Evolutionary conservation across 805 yeast genomes (phyloP), one percentile per base, ranked within the genome.

Genomic region (Teunomyces tritomae): DNA sequence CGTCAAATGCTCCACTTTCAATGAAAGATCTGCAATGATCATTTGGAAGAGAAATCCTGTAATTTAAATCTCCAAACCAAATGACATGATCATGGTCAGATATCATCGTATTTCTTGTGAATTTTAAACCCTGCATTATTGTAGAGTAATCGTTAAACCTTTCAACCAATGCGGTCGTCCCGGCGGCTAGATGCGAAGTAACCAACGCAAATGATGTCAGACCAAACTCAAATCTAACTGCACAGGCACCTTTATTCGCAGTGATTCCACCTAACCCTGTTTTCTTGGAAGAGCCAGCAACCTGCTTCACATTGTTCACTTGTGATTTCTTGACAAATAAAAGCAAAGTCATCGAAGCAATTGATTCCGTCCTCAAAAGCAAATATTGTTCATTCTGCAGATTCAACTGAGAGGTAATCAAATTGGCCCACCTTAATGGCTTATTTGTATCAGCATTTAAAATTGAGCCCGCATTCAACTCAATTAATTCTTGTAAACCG

Each of bases 231-330:
- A 92, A 87, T 51, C 97, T 77, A 11, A 94, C 89, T 0, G 96
- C 97, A 50, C 91, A 95, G 3, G 95, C 97, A 39, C 99, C 99
- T 65, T 92, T 92, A 64, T 94, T 92, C 13, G 97, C 99, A 0
- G 98, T 82, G 71, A 94, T 92, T 39, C 99, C 99, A 33, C 97
- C 97, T 46, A 94, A 72, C 0, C 98, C 99, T 0, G 98, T 92
- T 66, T 92, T 92, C 58, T 91, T 92, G 9, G 87, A 79, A n/a
- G 91, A 79, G n/a, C 97, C 97, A 56, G 90, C 91, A 4, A 94
- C 97, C 58, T 86, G 85, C 10, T 88, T 87, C 3, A 94, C 83
- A 35, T 67, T 49, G 8, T 51, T 68, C 4, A 78, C 59, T 48
- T 80, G 78, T 1, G 72, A 63, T 36, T 79, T 80, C 50, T 80